Conservation (phyloP, 2,329 filamentous ascomycete genomes). For the Lachnellula suecica region DNA sequence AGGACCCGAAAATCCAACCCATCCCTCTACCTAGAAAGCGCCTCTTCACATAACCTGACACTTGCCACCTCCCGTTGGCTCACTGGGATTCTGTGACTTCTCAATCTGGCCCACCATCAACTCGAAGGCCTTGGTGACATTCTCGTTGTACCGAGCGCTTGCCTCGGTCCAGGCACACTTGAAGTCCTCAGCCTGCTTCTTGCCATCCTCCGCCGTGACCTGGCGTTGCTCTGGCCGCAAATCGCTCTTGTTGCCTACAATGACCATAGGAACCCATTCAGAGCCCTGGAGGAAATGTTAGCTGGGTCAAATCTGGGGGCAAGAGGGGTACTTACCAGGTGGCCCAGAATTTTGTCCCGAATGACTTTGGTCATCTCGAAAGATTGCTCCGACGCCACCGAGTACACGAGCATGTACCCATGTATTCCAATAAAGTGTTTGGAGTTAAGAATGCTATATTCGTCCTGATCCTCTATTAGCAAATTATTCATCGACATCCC, state of each 20-base stretch:
- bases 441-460: slow-evolving; percentile 97
- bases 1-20: not conserved
- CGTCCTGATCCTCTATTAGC: slow-evolving; percentile 60
- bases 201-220: slow-evolving; percentile 82
- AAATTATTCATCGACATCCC: not conserved
- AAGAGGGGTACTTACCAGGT: slow-evolving; percentile 66
- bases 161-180: slow-evolving; percentile 94
- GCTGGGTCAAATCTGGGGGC: not conserved
- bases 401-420: slow-evolving; percentile 98
- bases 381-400: slow-evolving; percentile 88
- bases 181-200: slow-evolving; percentile 80
- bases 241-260: slow-evolving; percentile 97
- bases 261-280: slow-evolving; percentile 87
- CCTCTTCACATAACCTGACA: slow-evolving; percentile 75
- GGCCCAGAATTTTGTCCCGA: slow-evolving; percentile 94
- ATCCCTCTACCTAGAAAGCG: not conserved
- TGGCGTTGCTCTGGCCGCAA: slow-evolving; percentile 90
- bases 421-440: slow-evolving; percentile 99
- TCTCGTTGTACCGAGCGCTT: slow-evolving; percentile 90
- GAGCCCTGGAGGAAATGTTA: slow-evolving; percentile 61
- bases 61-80: slow-evolving; percentile 77
- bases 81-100: slow-evolving; percentile 86
- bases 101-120: slow-evolving; percentile 93
- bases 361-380: slow-evolving; percentile 98
- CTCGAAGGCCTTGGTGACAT: slow-evolving; percentile 90